A percentile compares a stretch with the other conserved stretches of the same genome.
phyloP scores from a whole-genome alignment of 345 rosid genomes.

The Camelina hispida region DNA sequence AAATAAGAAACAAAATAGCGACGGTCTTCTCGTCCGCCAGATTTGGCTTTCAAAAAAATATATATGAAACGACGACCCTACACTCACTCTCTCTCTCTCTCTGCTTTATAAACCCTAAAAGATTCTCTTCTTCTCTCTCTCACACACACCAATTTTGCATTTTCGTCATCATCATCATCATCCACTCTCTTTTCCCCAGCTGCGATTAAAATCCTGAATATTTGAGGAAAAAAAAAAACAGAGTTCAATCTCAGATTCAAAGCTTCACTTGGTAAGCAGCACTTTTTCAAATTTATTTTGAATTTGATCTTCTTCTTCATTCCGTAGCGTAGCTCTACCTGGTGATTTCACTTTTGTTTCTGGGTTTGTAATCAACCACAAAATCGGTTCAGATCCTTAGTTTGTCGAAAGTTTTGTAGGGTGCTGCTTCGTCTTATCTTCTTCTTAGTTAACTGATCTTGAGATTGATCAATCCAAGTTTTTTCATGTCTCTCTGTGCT shows the following conservation, averaged over 20 bases:
- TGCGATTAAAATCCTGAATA: neutral
- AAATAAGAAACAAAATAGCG: constrained; percentile 15
- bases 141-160: constrained; percentile 24
- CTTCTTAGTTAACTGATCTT: neutral
- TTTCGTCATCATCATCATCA: constrained; percentile 24
- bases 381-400: constrained; percentile 26
- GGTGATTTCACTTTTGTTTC: neutral
- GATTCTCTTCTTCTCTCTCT: constrained; percentile 34
- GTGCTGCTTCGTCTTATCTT: constrained; percentile 5
- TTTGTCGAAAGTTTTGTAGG: neutral
- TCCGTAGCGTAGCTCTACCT: too few relatives aligned
- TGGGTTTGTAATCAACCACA: neutral
- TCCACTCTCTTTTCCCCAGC: constrained; percentile 5
- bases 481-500: neutral
- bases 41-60: constrained; percentile 35
- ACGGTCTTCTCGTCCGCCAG: constrained; percentile 41
- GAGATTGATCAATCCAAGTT: constrained; percentile 28
- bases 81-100: constrained; percentile 17
- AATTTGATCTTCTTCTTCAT: neutral
- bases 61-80: constrained; percentile 42
- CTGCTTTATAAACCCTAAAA: constrained; percentile 43
- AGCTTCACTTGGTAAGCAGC: constrained; percentile 46
- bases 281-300: constrained; percentile 15
- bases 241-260: constrained; percentile 25
- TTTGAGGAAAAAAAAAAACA: constrained; percentile 10